Evolutionary conservation across 2,329 filamentous ascomycete genomes (phyloP).

Genomic region (Chlorencoelia australis): DNA sequence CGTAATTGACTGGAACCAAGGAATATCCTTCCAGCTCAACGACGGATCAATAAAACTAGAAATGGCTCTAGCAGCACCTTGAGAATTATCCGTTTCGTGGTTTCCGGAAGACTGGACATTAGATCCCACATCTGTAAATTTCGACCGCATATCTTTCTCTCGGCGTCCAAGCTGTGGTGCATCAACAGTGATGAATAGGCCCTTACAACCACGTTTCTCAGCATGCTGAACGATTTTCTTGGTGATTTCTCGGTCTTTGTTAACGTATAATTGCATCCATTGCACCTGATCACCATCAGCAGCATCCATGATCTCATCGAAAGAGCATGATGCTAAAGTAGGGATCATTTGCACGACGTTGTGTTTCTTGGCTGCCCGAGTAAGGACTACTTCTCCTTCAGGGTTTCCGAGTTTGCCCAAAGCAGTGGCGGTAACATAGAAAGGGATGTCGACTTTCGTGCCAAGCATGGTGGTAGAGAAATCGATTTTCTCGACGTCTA

Average conservation of each 20-base stretch:
- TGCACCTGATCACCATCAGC: constrained; percentile 71
- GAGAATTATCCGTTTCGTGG: constrained; percentile 68
- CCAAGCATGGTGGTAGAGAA: constrained; percentile 90
- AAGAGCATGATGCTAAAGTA: constrained; percentile 90
- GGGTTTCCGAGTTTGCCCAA: constrained; percentile 90
- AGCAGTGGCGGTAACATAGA: constrained; percentile 94
- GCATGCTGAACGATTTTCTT: constrained; percentile 85
- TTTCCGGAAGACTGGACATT: constrained; percentile 64
- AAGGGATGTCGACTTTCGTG: constrained; percentile 71
- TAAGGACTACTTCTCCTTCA: constrained; percentile 89
- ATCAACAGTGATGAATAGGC: constrained; percentile 96
- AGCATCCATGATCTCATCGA: constrained; percentile 93
- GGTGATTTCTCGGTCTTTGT: constrained; percentile 88
- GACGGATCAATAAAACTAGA: constrained; percentile 92
- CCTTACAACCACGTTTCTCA: constrained; percentile 84
- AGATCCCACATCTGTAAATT: constrained; percentile 76
- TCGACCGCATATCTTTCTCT: constrained; percentile 96
- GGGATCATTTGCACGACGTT: constrained; percentile 97
- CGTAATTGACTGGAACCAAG: constrained; percentile 87
- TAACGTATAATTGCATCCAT: constrained; percentile 93
- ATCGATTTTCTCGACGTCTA: constrained; percentile 83
- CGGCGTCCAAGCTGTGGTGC: constrained; percentile 88
- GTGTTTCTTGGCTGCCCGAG: constrained; percentile 73
- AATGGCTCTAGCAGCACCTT: constrained; percentile 90
- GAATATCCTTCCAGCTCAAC: constrained; percentile 87